A percentile compares a stretch with the other conserved stretches of the same genome.
Evolutionary conservation across 1,139 yeast species (phyloP).

Genomic region (Yarrowia galli): DNA sequence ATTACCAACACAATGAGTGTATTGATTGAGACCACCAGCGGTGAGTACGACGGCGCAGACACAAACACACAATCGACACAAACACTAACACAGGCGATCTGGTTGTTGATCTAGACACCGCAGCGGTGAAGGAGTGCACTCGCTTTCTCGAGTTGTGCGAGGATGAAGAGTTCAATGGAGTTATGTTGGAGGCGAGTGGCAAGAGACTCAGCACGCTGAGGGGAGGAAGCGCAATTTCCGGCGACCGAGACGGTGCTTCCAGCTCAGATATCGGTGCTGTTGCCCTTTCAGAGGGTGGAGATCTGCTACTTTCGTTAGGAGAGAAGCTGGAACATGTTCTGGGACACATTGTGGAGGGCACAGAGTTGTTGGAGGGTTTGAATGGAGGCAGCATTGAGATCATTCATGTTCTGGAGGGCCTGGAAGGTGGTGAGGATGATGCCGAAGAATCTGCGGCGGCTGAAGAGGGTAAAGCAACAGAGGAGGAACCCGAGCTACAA

Average conservation of each 20-base stretch:
- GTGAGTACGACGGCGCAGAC: conserved; percentile 47
- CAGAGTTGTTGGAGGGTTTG: conserved; percentile 57
- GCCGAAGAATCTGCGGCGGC: conserved; percentile 49
- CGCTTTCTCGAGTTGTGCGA: conserved; percentile 66
- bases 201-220: conserved; percentile 52
- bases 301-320: conserved; percentile 51
- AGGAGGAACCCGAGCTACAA: conserved; percentile 48
- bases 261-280: conserved; percentile 42
- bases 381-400: conserved; percentile 53
- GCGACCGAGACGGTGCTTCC: conserved; percentile 40
- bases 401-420: conserved; percentile 51
- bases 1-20: conserved; percentile 58
- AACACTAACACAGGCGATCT: conserved; percentile 52
- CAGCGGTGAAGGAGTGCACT: conserved; percentile 54
- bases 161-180: conserved; percentile 63
- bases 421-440: conserved; percentile 62
- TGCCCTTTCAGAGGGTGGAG: conserved; percentile 42
- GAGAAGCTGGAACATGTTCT: conserved; percentile 54
- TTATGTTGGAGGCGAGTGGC: conserved; percentile 56
- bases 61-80: background rate
- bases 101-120: conserved; percentile 59
- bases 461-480: no score
- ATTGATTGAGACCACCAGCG: conserved; percentile 62
- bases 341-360: conserved; percentile 63
- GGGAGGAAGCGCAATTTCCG: conserved; percentile 47